These are phyloP conservation scores for Hortiboletus campestris DNA, from an alignment of 768 basidiomycete genomes.

Conservation along the genomic window DNA sequence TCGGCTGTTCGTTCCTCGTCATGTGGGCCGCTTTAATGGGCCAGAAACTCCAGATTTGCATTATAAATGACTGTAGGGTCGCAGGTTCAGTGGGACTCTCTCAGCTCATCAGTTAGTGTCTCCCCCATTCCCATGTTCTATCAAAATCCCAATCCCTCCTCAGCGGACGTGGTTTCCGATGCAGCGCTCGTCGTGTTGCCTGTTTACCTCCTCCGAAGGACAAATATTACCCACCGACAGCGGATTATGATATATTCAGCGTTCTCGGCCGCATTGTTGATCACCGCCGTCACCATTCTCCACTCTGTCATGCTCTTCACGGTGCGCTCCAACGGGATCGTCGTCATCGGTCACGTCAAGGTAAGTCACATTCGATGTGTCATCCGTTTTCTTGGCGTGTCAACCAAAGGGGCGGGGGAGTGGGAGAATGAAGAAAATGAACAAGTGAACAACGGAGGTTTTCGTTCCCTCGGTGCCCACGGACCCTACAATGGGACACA, in stretches of 20 bases:
- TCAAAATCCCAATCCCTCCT: neutral
- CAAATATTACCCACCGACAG: conserved; percentile 4
- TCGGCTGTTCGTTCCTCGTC: conserved; percentile 15
- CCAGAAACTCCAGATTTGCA: conserved; percentile 16
- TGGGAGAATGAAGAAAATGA: neutral
- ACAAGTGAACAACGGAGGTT: neutral
- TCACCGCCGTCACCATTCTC: conserved; percentile 19
- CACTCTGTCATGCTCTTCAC: conserved; percentile 12
- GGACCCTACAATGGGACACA: neutral
- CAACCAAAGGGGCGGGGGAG: neutral
- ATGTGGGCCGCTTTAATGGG: conserved; percentile 25
- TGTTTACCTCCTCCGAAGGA: conserved; percentile 8
- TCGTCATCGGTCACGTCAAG: conserved; percentile 24
- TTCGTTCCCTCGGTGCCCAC: neutral
- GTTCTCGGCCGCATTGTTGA: conserved; percentile 21
- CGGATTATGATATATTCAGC: conserved; percentile 18
- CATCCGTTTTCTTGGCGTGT: neutral
- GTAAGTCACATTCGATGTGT: conserved; percentile 5
- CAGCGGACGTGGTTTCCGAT: conserved; percentile 26
- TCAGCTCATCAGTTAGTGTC: conserved; percentile 22
- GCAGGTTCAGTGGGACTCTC: conserved; percentile 9
- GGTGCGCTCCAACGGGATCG: neutral
- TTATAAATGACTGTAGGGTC: neutral
- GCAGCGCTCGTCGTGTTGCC: conserved; percentile 15
- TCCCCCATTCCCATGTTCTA: neutral